Conservation (phyloP, 371 early-diverging fungal genomes). For the Batkoa obscura region DNA sequence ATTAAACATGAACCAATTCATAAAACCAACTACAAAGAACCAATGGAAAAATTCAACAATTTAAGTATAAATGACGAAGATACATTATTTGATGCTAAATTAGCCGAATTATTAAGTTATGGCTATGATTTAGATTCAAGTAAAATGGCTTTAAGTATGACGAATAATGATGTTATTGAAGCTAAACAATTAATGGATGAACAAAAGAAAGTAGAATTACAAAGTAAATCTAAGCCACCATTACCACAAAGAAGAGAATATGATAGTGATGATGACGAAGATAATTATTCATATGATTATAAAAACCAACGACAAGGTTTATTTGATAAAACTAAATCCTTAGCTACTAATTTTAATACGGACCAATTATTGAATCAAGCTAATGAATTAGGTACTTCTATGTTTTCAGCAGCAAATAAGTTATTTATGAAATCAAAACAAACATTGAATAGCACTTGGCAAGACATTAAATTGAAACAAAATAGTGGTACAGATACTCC, state of each 20-base stretch:
- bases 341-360: conserved; percentile 6
- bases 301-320: too few relatives aligned
- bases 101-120: background rate
- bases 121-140: background rate
- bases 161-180: background rate
- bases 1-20: too few relatives aligned
- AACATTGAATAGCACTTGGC: conserved; percentile 27
- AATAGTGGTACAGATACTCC: conserved; percentile 12
- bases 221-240: background rate
- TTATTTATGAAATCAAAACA: conserved; percentile 46
- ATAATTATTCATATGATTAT: too few relatives aligned
- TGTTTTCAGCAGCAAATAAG: conserved; percentile 50
- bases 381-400: conserved; percentile 40
- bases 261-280: background rate
- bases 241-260: background rate
- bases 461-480: conserved; percentile 16
- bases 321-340: too few relatives aligned
- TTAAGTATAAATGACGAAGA: background rate
- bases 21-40: too few relatives aligned
- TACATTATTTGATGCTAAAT: background rate
- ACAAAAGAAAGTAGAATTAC: background rate
- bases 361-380: conserved; percentile 16
- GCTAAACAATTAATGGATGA: background rate
- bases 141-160: background rate
- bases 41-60: background rate